Conservation (phyloP, 345 rosid genomes). For the Murraya koenigii region DNA sequence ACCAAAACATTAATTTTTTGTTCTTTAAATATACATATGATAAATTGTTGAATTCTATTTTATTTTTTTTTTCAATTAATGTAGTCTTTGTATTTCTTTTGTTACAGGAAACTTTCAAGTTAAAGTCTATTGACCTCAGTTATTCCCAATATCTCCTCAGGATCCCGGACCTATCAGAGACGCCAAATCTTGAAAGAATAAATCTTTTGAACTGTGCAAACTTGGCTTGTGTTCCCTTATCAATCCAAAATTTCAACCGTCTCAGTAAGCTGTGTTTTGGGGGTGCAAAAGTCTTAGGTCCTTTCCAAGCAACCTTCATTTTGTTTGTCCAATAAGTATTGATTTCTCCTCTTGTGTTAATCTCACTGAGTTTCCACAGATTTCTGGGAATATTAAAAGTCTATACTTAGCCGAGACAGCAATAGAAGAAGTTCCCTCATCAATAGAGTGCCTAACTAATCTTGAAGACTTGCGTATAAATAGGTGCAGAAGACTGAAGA, state of each 20-base stretch:
- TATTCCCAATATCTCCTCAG: background rate
- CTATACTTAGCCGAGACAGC: background rate
- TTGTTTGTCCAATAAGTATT: background rate
- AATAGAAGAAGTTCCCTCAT: background rate
- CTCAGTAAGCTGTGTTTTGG: background rate
- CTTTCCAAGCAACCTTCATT: background rate
- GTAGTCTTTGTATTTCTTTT: background rate
- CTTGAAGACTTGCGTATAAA: background rate
- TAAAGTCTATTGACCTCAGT: background rate
- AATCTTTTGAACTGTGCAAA: background rate
- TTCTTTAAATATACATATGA: background rate
- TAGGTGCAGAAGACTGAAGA: background rate
- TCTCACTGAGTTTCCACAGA: background rate
- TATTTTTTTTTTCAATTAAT: background rate
- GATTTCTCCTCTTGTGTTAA: background rate
- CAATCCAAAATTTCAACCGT: background rate
- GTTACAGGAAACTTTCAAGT: background rate
- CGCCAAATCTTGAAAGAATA: background rate
- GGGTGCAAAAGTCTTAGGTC: background rate
- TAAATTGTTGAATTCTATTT: background rate
- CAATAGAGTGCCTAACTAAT: background rate
- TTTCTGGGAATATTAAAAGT: background rate
- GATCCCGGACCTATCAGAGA: background rate
- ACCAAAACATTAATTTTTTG: background rate
- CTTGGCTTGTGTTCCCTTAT: background rate